Base-by-base conservation (phyloP, 164 flowering plant genomes). In the Sedum album region DNA sequence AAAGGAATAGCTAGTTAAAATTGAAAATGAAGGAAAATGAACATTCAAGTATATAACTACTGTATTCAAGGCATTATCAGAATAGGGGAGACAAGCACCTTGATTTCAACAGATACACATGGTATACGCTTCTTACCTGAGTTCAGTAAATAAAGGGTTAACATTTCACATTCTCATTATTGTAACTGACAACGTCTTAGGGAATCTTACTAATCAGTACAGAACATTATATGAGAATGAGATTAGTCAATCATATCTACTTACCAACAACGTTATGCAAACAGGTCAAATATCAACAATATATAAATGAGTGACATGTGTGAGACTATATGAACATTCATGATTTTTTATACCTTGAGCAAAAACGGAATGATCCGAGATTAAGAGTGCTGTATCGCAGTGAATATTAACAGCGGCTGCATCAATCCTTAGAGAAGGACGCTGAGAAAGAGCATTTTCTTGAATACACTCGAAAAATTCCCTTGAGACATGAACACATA, bases 301-400 rank as follows among this genome's bases (percentile, higher is more conserved):
- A 6, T 25, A 55, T 6, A 55, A 14, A 55, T 26, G 61, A 55
- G 11, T 9, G 5, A 18, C 61, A 55, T 26, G 31, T 2, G 0
- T 25, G 31, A 25, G 15, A 55, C 5, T 9, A 25, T 41, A 11
- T 53, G 62, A 57, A 57, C 28, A 57, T 25, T 30, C 13, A 25
- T 28, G 13, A 1, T 0, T 57, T 28, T 26, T 18, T 28, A 26
- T 84, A 91, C 98, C 86, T 36, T 57, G 75, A 26, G 85, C 76
- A 31, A 94, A 89, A 57, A 86, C 41, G 20, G 96, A 86, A 81
- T 91, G 96, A 79, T 94, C 97, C 67, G 96, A 84, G 31, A 94
- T 79, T 25, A 94, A 81, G 70, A 90, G 88, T 48, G 81, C 92
- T 67, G 83, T 82, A 74, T 88, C 86, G 75, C 83, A 73, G 51